These are phyloP conservation scores for Apiospora pterosperma DNA, from an alignment of 2,329 filamentous ascomycete genomes.

Conservation along the genomic window DNA sequence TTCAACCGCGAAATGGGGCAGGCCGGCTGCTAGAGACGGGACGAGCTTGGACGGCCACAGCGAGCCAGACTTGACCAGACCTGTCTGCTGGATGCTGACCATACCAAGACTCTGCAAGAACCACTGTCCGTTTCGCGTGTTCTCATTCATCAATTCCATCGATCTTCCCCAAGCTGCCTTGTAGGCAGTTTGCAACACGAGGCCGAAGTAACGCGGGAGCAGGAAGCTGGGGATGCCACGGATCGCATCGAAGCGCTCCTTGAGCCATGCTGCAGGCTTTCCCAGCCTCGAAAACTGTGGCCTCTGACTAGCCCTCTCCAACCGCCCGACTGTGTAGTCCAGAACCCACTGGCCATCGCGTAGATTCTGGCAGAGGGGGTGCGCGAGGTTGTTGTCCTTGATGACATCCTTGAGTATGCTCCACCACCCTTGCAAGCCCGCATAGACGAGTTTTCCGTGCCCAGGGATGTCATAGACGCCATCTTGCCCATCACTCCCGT, in stretches of 20 bases:
- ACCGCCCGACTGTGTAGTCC: conserved; percentile 77
- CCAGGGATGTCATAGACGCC: conserved; percentile 88
- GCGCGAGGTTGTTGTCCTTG: conserved; percentile 83
- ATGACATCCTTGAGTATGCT: conserved; percentile 84
- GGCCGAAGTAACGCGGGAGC: conserved; percentile 86
- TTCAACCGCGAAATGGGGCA: conserved; percentile 89
- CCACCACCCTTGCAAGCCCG: conserved; percentile 98
- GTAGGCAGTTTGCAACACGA: conserved; percentile 85
- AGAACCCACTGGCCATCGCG: conserved; percentile 89
- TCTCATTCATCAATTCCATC: conserved; percentile 73
- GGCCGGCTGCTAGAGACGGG: conserved; percentile 82
- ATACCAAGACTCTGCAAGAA: conserved; percentile 87
- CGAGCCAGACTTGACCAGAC: conserved; percentile 84
- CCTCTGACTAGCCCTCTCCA: conserved; percentile 68
- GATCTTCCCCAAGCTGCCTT: conserved; percentile 75
- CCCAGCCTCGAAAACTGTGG: conserved; percentile 60
- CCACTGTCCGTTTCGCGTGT: conserved; percentile 76
- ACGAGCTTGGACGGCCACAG: conserved; percentile 83
- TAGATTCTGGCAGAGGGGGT: conserved; percentile 90
- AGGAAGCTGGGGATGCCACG: conserved; percentile 83
- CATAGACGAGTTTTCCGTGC: conserved; percentile 83
- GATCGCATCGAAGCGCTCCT: conserved; percentile 81
- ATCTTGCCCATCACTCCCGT: conserved; percentile 73
- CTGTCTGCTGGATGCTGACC: conserved; percentile 89
- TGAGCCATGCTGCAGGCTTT: conserved; percentile 73